Evolutionary conservation across 2,329 filamentous ascomycete genomes (phyloP), one percentile per base, ranked within the genome.

Genomic region (Sclerotinia nivalis): DNA sequence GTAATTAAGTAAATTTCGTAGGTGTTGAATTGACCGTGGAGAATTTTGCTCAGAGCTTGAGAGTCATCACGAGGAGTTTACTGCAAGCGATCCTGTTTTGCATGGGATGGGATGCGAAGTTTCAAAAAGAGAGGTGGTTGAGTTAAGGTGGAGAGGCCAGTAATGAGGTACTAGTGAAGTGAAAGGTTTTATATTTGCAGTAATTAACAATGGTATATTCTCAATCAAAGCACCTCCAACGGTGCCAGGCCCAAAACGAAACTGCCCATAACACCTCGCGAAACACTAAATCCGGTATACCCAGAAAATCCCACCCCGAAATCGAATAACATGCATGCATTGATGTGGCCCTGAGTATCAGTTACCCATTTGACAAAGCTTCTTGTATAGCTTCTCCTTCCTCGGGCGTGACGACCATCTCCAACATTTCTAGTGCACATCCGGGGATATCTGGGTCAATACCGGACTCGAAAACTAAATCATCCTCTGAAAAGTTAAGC

Each of bases 401-500:
- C 74, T 97, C 92, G 0, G 93, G 91, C 67, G 92, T 96, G 31
- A 97, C 87, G 2, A 89, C 88, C 71, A 93, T 84, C 78, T 97
- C 93, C 52, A 98, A 80, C 72, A 99, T 83, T 76, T 91, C 88
- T 75, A 95, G 90, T 4, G 96, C 95, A 80, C 90, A 89, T 73
- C 95, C 92, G 1, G 91, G 87, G 0, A 93, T 92, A 73, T 93
- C 92, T 40, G 90, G 87, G 49, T 91, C 90, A 67, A 97, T 90
- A 0, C 90, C 90, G 1, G 84, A 83, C 80, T 97, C 93, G 40
- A 96, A 84, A 15, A 96, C 86, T 12, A 92, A 80, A 43, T 93
- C 91, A 72, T 97, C 93, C 31, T 89, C 88, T 8, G 88, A 90
- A 78, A 97, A 97, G 0, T 92, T 93, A n/a, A 98, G 82, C 55